Base-by-base conservation (phyloP, 163 green algal species). In the Scenedesmus sp. region DNA sequence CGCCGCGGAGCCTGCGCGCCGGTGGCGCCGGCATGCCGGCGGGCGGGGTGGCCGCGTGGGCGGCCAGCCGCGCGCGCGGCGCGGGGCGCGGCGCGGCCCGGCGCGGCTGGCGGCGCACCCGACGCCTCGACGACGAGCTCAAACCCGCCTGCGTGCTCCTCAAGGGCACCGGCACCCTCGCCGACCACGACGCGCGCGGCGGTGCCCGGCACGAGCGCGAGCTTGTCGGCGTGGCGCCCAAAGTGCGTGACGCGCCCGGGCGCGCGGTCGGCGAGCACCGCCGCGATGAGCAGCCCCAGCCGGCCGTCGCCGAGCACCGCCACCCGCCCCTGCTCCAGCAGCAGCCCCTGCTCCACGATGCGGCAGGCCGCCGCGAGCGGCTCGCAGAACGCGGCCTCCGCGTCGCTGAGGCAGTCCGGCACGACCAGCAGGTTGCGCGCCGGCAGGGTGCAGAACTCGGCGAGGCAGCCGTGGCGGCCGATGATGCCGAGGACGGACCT, bases 401-500 rank as follows among this genome's bases (percentile, higher is more conserved):
- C 34, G 62, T 93, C 87, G 13, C 60, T 78, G 4, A 95, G 17
- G 0, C 50, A 53, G 20, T 87, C 82, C 7, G 87, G 89, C 15
- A 96, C 88, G 0, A 70, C n/a, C 31, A 90, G 85, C 39, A 94
- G 84, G 69, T 93, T 93, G 45, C 10, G 26, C 0, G 44, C 65
- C 5, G 88, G 88, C 42, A 94, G 69, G 1, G 80, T 83, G 6
- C 89, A 36, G 63, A 81, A 91, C 33, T 91, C 39, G 1, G 86
- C 84, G 70, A 92, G 83, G 60, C 36, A 70, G 18, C 90, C 89
- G 71, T 91, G 83, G 4, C 83, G 86, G 51, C 70, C 77, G 24
- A 96, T 92, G 77, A 96, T 96, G 66, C 91, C 91, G 31, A 94
- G 78, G 1, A 95, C 91, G 5, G 75, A 85, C 66, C 87, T 87